Conservation (phyloP, 441 rosid species). For the Dalechampia spathulata region DNA sequence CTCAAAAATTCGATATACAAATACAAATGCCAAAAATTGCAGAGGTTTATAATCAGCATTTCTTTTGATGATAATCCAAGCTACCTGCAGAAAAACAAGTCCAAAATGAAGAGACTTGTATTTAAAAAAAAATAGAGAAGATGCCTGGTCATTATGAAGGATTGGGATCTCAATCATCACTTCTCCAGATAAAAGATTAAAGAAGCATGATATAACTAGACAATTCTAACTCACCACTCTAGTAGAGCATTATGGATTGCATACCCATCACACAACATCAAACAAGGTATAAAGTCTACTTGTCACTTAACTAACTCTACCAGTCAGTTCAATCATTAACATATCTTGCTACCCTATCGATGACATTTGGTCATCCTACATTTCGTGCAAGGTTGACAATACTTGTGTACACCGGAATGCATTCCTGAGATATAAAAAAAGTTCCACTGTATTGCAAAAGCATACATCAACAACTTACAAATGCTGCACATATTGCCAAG, state of each 20-base stretch:
- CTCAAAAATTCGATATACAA: constrained; percentile 85
- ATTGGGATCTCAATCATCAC: background rate
- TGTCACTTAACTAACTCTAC: background rate
- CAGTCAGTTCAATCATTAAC: background rate
- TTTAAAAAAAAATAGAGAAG: background rate
- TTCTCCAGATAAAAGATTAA: background rate
- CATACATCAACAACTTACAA: constrained; percentile 46
- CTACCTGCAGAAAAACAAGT: constrained; percentile 47
- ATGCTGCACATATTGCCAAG: constrained; percentile 75
- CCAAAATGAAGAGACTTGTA: constrained; percentile 12
- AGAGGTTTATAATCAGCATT: constrained; percentile 82
- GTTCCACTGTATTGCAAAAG: background rate
- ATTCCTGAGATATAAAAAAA: background rate
- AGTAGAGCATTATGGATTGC: no score
- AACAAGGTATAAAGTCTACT: background rate
- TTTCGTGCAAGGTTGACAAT: background rate
- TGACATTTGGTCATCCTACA: background rate
- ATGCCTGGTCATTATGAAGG: background rate
- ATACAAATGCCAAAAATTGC: constrained; percentile 89
- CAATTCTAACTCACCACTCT: no score
- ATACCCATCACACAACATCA: background rate
- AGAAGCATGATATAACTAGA: background rate
- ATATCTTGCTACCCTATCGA: background rate
- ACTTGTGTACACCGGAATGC: background rate
- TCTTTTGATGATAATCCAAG: constrained; percentile 71